Percentiles rank a stretch among this genome's conserved stretches.
phyloP scores from a whole-genome alignment of 163 green algal genomes.

The Trebouxiophyceae sp. region DNA sequence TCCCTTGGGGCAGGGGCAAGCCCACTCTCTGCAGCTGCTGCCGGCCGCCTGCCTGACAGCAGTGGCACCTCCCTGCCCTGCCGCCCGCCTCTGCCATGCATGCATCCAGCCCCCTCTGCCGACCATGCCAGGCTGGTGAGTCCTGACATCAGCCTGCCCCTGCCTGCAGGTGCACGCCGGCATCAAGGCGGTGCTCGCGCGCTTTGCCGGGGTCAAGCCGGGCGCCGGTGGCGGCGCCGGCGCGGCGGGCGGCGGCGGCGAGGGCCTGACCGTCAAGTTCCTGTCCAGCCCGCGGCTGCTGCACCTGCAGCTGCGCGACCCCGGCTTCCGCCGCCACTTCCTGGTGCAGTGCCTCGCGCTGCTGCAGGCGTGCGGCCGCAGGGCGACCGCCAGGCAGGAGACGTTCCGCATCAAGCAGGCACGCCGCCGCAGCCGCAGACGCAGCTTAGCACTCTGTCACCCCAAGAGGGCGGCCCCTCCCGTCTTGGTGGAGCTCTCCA shows the following conservation, averaged over 20 bases:
- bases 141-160: background rate
- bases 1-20: too few species aligned
- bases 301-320: conserved; percentile 65
- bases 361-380: conserved; percentile 28
- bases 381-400: background rate
- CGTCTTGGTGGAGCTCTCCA: too few species aligned
- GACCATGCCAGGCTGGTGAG: background rate
- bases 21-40: too few species aligned
- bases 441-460: too few species aligned
- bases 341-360: conserved; percentile 46
- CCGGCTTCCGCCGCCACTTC: conserved; percentile 59
- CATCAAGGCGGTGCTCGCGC: conserved; percentile 11
- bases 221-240: conserved; percentile 4
- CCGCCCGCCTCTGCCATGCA: too few species aligned
- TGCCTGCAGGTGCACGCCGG: background rate
- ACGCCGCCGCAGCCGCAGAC: too few species aligned
- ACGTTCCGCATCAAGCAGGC: conserved; percentile 8
- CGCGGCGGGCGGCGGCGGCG: conserved; percentile 4
- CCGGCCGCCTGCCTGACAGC: too few species aligned
- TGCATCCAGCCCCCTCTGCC: too few species aligned
- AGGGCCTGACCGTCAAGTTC: conserved; percentile 49
- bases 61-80: too few species aligned
- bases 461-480: too few species aligned
- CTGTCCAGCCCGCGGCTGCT: conserved; percentile 66
- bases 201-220: conserved; percentile 15